Conservation (phyloP, 352 stramenopile genomes). For the Detonula confervacea region DNA sequence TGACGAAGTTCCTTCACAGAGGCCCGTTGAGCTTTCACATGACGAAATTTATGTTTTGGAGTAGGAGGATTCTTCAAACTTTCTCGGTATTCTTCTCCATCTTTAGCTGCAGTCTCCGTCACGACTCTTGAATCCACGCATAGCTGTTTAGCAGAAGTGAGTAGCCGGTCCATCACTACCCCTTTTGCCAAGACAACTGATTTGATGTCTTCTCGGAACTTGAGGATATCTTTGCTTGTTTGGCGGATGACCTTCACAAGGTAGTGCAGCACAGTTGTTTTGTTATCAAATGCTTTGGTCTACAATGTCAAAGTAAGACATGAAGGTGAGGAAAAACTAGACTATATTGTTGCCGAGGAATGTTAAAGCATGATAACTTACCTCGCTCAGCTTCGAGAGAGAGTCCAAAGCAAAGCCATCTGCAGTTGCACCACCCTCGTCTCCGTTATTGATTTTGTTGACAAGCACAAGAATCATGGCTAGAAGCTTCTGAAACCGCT, state of each 20-base stretch:
- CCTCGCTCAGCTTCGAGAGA: constrained; percentile 88
- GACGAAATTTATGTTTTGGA: constrained; percentile 26
- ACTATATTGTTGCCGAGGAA: no score
- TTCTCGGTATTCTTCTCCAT: constrained; percentile 60
- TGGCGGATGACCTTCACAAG: constrained; percentile 93
- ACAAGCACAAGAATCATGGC: constrained; percentile 94
- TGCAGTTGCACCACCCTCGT: constrained; percentile 82
- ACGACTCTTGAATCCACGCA: constrained; percentile 66
- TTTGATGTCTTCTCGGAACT: constrained; percentile 90
- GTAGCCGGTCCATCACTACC: constrained; percentile 69
- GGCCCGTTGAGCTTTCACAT: constrained; percentile 36
- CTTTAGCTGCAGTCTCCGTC: constrained; percentile 58
- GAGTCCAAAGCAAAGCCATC: constrained; percentile 95
- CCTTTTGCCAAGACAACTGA: constrained; percentile 88
- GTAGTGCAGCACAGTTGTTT: constrained; percentile 97
- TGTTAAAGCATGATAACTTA: constrained; percentile 31
- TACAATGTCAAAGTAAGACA: constrained; percentile 27
- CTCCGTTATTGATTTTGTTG: constrained; percentile 93
- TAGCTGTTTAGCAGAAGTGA: constrained; percentile 67
- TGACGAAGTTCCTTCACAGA: constrained; percentile 51
- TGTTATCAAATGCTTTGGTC: constrained; percentile 91
- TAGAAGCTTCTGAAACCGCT: constrained; percentile 91
- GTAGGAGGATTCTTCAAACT: constrained; percentile 46
- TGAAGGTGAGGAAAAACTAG: background rate
- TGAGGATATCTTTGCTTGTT: constrained; percentile 90